Evolutionary conservation across 2,329 filamentous ascomycete species (phyloP).

Genomic region (Camptophora hylomeconis): DNA sequence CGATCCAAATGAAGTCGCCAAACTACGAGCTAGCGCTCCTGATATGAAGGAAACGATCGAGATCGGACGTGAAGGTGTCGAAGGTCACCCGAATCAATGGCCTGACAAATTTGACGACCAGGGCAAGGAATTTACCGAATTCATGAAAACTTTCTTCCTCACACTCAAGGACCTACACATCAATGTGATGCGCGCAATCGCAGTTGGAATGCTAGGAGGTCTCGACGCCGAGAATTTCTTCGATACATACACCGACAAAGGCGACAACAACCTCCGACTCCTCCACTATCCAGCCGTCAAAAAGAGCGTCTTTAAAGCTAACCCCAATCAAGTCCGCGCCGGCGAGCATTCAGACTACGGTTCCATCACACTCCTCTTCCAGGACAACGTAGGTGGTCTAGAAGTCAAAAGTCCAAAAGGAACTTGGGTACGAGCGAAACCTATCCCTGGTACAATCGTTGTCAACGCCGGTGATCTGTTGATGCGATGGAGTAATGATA

Average conservation of each 20-base stretch:
- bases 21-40: constrained; percentile 38
- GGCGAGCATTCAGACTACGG: constrained; percentile 63
- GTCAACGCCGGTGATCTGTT: constrained; percentile 82
- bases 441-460: constrained; percentile 69
- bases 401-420: constrained; percentile 59
- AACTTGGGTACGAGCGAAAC: constrained; percentile 68
- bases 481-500: constrained; percentile 80
- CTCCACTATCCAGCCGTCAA: constrained; percentile 63
- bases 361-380: constrained; percentile 40
- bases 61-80: constrained; percentile 47
- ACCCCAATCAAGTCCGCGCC: constrained; percentile 58
- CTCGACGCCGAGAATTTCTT: constrained; percentile 62
- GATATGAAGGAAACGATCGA: constrained; percentile 48
- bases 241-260: constrained; percentile 56
- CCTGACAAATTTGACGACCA: constrained; percentile 41
- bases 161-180: constrained; percentile 61
- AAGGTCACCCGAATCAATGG: constrained; percentile 64
- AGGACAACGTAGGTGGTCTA: constrained; percentile 43
- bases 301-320: constrained; percentile 51
- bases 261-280: constrained; percentile 59
- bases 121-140: constrained; percentile 50
- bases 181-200: constrained; percentile 72
- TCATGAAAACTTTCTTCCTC: constrained; percentile 64
- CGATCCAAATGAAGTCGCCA: constrained; percentile 44
- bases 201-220: constrained; percentile 67